Conservation (phyloP, 208 protist species). For the Leishmania gerbilli region DNA sequence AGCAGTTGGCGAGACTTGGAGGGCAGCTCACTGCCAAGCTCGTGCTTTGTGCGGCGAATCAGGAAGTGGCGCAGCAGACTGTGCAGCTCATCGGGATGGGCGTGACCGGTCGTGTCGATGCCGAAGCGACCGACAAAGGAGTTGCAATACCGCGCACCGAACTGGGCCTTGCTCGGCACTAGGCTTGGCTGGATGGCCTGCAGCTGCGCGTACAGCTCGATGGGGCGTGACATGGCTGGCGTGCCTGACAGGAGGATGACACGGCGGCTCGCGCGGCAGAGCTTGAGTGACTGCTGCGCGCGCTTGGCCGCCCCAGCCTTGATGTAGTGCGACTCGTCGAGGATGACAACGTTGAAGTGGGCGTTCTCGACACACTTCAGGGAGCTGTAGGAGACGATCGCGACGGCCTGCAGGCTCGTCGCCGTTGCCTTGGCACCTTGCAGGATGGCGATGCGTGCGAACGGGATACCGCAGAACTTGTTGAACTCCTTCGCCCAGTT, state of each 20-base stretch:
- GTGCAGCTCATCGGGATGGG: constrained; percentile 92
- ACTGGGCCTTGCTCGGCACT: constrained; percentile 77
- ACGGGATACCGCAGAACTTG: constrained; percentile 81
- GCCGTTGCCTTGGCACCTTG: constrained; percentile 57
- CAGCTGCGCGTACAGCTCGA: constrained; percentile 96
- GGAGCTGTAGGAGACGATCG: constrained; percentile 86
- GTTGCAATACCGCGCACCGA: constrained; percentile 95
- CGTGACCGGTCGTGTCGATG: constrained; percentile 76
- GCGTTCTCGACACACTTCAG: constrained; percentile 65
- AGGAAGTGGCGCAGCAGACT: constrained; percentile 88
- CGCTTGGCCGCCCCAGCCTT: constrained; percentile 89
- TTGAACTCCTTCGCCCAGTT: constrained; percentile 94
- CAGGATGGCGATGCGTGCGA: constrained; percentile 69
- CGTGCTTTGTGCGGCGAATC: constrained; percentile 94
- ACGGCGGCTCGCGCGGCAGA: constrained; percentile 73
- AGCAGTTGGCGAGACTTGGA: constrained; percentile 87
- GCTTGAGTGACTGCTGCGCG: constrained; percentile 73
- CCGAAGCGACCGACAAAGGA: constrained; percentile 75
- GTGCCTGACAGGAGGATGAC: constrained; percentile 94
- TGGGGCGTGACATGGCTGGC: constrained; percentile 91
- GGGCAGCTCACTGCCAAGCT: constrained; percentile 89
- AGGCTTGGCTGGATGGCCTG: constrained; percentile 64
- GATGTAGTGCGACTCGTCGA: constrained; percentile 97
- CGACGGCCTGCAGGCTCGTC: constrained; percentile 54
- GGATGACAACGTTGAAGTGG: constrained; percentile 90